Conservation (phyloP, 768 basidiomycete genomes). For the Rhodosporidiobolus odoratus region DNA sequence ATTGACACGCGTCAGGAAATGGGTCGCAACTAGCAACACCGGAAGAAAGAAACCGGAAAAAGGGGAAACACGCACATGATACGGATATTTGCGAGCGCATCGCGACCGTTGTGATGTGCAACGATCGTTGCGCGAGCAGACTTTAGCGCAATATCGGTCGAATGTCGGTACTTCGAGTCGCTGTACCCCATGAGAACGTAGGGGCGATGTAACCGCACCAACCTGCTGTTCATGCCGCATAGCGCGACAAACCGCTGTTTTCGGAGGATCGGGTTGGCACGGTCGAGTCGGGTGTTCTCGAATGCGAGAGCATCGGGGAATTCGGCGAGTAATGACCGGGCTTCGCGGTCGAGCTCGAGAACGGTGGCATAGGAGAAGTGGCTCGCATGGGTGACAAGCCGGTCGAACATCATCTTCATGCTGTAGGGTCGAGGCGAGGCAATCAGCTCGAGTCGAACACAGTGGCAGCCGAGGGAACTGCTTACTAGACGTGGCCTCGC, state of each 20-base stretch:
- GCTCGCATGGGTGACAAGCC: slow-evolving; percentile 17
- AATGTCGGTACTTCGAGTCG: slow-evolving; percentile 6
- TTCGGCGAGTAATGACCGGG: background rate
- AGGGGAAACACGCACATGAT: slow-evolving; percentile 8
- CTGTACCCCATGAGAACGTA: slow-evolving; percentile 16
- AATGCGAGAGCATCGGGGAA: slow-evolving; percentile 9
- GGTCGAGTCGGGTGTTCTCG: slow-evolving; percentile 16
- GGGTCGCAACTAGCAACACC: no score
- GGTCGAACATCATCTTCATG: slow-evolving; percentile 23
- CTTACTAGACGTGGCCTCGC: slow-evolving; percentile 6
- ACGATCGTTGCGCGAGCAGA: slow-evolving; percentile 7
- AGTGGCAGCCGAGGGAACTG: background rate
- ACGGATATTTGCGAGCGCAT: slow-evolving; percentile 9
- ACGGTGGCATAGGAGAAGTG: slow-evolving; percentile 24
- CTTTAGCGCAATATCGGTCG: slow-evolving; percentile 9
- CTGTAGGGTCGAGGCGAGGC: background rate
- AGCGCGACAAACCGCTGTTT: slow-evolving; percentile 15
- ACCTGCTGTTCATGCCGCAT: background rate
- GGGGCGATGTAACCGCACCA: slow-evolving; percentile 19
- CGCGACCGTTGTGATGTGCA: slow-evolving; percentile 8
- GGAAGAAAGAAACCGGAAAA: background rate
- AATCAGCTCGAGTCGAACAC: background rate
- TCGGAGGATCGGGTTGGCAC: slow-evolving; percentile 5
- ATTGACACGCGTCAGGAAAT: no score
- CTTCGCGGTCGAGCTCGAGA: slow-evolving; percentile 23